Percentiles rank a stretch among this genome's conserved stretches.
These are phyloP conservation scores for Ophiostoma perfectum DNA, from an alignment of 2,329 filamentous ascomycete genomes.

Conservation along the genomic window DNA sequence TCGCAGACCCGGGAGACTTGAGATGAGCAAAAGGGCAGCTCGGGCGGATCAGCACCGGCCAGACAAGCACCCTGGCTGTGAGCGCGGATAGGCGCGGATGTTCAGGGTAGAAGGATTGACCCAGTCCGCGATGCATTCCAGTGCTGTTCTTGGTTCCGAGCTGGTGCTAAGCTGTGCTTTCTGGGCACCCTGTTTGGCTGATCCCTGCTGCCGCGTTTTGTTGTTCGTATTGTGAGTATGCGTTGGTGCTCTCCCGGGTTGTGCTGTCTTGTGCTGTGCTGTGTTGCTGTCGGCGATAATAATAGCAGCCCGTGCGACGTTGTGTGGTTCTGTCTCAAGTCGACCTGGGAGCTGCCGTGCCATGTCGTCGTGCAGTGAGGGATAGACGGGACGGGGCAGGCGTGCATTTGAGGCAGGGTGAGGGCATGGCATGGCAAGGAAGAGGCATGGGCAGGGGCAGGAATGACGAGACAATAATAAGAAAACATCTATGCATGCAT, in stretches of 20 bases:
- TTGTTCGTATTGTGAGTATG: neutral
- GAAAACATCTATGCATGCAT: neutral
- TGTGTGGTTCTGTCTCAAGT: neutral
- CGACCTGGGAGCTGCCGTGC: neutral
- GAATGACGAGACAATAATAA: neutral
- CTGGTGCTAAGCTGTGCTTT: no score
- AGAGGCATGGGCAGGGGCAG: neutral
- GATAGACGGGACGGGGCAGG: neutral
- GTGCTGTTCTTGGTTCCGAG: neutral
- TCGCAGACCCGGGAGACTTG: no score
- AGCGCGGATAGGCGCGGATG: neutral
- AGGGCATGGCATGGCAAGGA: neutral
- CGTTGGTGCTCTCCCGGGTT: neutral
- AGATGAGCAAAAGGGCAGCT: no score
- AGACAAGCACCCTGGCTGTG: neutral
- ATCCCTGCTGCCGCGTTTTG: neutral
- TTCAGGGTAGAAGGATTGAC: neutral
- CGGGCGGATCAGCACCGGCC: no score
- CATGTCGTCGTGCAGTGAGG: neutral
- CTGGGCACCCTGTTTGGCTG: neutral
- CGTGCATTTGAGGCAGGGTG: neutral
- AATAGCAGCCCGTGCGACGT: neutral
- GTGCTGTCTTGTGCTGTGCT: neutral
- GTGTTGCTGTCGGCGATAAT: conserved; percentile 1
- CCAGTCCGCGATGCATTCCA: neutral